Evolutionary conservation across 2,329 filamentous ascomycete genomes (phyloP), one percentile per base, ranked within the genome.

Genomic region (Curvularia sp.): DNA sequence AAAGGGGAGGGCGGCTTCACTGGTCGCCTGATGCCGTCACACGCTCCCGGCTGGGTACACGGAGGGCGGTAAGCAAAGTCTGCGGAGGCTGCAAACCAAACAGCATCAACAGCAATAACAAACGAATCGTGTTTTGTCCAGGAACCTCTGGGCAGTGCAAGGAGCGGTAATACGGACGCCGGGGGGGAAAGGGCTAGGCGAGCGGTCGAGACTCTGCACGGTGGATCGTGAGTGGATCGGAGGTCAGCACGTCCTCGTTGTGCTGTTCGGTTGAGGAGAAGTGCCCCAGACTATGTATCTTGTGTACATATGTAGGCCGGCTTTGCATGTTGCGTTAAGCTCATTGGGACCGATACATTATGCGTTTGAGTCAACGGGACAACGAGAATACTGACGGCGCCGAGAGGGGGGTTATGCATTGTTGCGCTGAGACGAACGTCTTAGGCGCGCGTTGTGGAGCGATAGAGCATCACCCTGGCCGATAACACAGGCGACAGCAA

Each of bases 341-440:
- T 53, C 47, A 49, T 47, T 41, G 39, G 28, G 25, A 30, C 30
- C 53, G 56, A 59, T 50, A 57, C 58, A 41, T 41, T 30, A 28
- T 23, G 28, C 30, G 58, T 60, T 50, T 58, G 54, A 51, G 49
- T 21, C 15, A 27, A 32, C 28, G 34, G 34, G 28, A 13, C 25
- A 32, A 51, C 45, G 27, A 55, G 42, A 45, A 15, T 6, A 28
- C 23, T 45, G 38, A 43, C 21, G 46, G 47, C 41, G 52, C 34
- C 43, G 45, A 53, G 49, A 38, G n/a, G 6, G 19, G 25, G 28
- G 41, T 36, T 32, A 34, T 47, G 49, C 55, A 46, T 49, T 27
- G 52, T 36, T 42, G 57, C 53, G n/a, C 48, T 59, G 57, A 59
- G 53, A 63, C 57, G 58, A 60, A 55, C 55, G 39, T 54, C 47